Evolutionary conservation across 164 flowering plant genomes (phyloP).

Genomic region (Umbilicus rupestris): DNA sequence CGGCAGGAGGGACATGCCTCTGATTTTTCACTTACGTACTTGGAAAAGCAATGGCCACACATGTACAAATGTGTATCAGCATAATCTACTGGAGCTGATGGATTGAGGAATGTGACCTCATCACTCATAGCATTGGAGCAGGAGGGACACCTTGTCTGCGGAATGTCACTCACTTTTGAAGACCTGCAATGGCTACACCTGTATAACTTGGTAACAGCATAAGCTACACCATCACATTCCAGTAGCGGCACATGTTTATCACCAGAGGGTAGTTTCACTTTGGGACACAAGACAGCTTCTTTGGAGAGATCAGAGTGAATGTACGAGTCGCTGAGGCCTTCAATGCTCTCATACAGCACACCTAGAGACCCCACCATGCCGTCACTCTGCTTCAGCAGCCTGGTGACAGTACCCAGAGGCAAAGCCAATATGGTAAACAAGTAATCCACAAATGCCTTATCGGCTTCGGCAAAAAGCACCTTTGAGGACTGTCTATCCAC

Average conservation of each 20-base stretch:
- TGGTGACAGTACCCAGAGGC: conserved; percentile 9
- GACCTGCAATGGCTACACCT: neutral
- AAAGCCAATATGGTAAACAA: conserved; percentile 6
- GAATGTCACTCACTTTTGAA: too few relatives aligned
- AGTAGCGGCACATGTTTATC: neutral
- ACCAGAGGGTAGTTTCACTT: too few relatives aligned
- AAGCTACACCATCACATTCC: neutral
- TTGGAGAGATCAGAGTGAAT: neutral
- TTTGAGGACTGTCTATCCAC: neutral
- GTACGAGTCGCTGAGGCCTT: conserved; percentile 1
- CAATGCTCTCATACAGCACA: conserved; percentile 8
- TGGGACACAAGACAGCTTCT: neutral
- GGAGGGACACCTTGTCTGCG: too few relatives aligned
- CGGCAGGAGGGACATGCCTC: too few relatives aligned
- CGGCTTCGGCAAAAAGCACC: conserved; percentile 12
- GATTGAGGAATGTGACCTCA: neutral
- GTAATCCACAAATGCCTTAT: conserved; percentile 11
- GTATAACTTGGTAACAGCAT: neutral
- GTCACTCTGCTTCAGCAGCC: neutral
- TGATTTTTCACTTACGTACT: too few relatives aligned
- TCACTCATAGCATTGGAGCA: neutral
- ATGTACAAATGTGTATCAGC: neutral
- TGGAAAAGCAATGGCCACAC: too few relatives aligned
- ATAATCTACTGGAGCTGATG: neutral
- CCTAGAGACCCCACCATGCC: conserved; percentile 6